Evolutionary conservation across 148 eudicot genomes (phyloP), one percentile per base, ranked within the genome.

Genomic region (Heliamphora exappendiculata): DNA sequence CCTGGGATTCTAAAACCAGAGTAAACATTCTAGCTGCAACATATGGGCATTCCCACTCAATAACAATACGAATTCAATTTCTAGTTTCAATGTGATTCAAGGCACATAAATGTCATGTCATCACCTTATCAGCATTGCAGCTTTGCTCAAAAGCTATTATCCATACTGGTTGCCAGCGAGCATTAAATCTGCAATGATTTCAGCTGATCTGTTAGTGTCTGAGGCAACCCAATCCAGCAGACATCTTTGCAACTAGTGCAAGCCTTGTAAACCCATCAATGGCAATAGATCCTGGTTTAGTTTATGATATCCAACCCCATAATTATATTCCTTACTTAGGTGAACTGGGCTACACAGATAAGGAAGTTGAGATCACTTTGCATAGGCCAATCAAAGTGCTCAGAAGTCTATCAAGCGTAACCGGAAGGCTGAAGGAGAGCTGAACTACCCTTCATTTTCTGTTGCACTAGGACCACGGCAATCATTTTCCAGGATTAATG

Each of bases 91-190:
- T n/a, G n/a, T n/a, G n/a, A n/a, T n/a, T n/a, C n/a, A n/a, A n/a
- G n/a, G n/a, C n/a, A n/a, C n/a, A n/a, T n/a, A n/a, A n/a, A n/a
- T n/a, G n/a, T n/a, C n/a, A n/a, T n/a, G n/a, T n/a, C n/a, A n/a
- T n/a, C n/a, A n/a, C n/a, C n/a, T n/a, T n/a, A n/a, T n/a, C n/a
- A n/a, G n/a, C n/a, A n/a, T 82, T 0, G 85, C 82, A 8, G 80
- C 86, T 4, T 62, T 79, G 77, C 82, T 83, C 47, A 78, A 53
- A 73, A 78, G 76, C 19, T 19, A 76, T 12, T 81, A 81, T 31
- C 84, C 78, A 19, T 7, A 67, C 75, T 80, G 79, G 81, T 84
- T 76, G 10, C 83, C 86, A 7, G 83, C 86, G 5, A 76, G 78
- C 34, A 79, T 76, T 16, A 76, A 75, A 63, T 76, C 82, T 4